These are phyloP conservation scores for Boeremia lycopersici DNA, from an alignment of 2,329 filamentous ascomycete species.

Conservation along the genomic window DNA sequence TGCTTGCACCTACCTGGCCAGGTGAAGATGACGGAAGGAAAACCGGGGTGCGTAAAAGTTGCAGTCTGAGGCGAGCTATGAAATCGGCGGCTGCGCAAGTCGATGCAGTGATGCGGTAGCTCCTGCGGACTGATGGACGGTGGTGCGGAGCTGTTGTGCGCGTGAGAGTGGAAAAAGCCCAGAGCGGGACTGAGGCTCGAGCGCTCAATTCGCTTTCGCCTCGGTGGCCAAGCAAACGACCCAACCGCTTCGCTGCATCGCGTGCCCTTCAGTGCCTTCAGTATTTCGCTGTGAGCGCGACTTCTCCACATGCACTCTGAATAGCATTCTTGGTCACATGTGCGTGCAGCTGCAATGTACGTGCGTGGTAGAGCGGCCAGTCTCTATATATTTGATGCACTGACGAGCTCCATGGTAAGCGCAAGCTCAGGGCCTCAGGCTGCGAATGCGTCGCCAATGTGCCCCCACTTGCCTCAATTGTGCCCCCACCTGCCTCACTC, in stretches of 20 bases:
- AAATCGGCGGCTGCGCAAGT: conserved; percentile 6
- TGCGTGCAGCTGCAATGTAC: too few species aligned
- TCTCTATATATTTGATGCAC: too few species aligned
- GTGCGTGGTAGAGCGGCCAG: too few species aligned
- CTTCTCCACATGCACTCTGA: too few species aligned
- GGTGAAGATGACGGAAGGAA: conserved; percentile 20
- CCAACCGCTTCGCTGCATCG: conserved; percentile 1
- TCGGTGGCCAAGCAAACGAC: conserved; percentile 13
- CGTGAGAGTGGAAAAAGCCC: conserved; percentile 12
- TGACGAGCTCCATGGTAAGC: too few species aligned
- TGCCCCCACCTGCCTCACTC: too few species aligned
- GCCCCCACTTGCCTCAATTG: too few species aligned
- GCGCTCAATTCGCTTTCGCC: conserved; percentile 10
- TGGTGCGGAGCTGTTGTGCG: conserved; percentile 16
- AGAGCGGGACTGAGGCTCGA: conserved; percentile 3
- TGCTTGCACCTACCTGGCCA: conserved; percentile 23
- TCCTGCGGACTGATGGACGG: conserved; percentile 10
- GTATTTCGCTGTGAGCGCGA: too few species aligned
- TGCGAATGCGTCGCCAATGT: too few species aligned
- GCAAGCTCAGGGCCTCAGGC: too few species aligned
- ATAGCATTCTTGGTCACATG: too few species aligned
- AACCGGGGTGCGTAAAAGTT: conserved; percentile 9
- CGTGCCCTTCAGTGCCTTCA: neutral
- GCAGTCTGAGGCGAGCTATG: conserved; percentile 3
- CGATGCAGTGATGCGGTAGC: conserved; percentile 10